Conservation (phyloP, 1,284 basidiomycete genomes). For the Cryptococcus sp. region DNA sequence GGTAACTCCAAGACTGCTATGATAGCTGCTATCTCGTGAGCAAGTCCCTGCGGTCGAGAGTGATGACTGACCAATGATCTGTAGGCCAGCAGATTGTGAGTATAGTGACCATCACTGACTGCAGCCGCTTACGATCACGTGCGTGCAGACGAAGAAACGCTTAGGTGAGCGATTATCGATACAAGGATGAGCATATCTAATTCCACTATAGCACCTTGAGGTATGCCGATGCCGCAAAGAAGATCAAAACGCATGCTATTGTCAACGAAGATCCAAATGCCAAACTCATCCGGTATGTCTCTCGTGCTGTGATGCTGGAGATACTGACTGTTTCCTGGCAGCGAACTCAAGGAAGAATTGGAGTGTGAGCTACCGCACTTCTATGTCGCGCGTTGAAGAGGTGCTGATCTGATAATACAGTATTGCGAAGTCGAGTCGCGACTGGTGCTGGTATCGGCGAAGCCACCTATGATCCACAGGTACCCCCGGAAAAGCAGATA, state of each 20-base stretch:
- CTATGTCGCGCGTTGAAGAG: not conserved
- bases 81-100: constrained; percentile 70
- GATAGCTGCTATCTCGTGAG: constrained; percentile 90
- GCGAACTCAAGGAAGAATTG: constrained; percentile 97
- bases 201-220: constrained; percentile 55
- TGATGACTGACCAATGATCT: constrained; percentile 1
- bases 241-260: constrained; percentile 99
- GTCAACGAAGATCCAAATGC: constrained; percentile 99
- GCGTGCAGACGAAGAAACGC: constrained; percentile 78
- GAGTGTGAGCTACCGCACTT: constrained; percentile 63
- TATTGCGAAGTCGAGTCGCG: constrained; percentile 39
- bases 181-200: constrained; percentile 55
- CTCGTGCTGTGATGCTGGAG: not conserved
- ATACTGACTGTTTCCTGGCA: constrained; percentile 74
- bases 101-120: not conserved
- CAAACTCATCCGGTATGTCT: constrained; percentile 69
- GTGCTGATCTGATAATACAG: constrained; percentile 11
- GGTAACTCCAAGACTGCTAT: constrained; percentile 83
- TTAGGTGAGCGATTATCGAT: constrained; percentile 59
- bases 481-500: constrained; percentile 92
- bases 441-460: constrained; percentile 65
- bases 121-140: not conserved
- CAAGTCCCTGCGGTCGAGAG: not conserved
- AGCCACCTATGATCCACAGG: constrained; percentile 78
- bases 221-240: constrained; percentile 97